Conservation (phyloP, 225 moss, liverwort and hornwort species). For the Physcomitrium patens region DNA sequence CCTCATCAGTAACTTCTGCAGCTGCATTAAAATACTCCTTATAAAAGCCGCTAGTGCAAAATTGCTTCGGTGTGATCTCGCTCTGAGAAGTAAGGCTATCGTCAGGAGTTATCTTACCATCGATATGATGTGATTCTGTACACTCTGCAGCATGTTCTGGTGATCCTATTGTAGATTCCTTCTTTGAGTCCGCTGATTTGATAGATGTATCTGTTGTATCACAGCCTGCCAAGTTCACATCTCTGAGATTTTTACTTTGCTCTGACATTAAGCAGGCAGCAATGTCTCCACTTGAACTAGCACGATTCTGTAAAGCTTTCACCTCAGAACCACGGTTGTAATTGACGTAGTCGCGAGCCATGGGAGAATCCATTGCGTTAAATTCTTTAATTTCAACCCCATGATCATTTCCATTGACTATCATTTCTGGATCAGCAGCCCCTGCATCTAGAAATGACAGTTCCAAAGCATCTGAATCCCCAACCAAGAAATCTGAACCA, state of each 20-base stretch:
- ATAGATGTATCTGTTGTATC: not conserved
- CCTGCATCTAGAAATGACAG: conserved; percentile 36
- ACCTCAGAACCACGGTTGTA: conserved; percentile 45
- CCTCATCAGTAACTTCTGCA: too few species aligned
- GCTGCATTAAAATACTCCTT: too few species aligned
- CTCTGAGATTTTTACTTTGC: not conserved
- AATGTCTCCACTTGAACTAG: conserved; percentile 6
- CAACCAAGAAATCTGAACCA: conserved; percentile 49
- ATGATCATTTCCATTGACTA: conserved; percentile 23
- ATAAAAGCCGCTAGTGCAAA: not conserved
- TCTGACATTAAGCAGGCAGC: conserved; percentile 5
- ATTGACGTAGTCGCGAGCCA: conserved; percentile 53
- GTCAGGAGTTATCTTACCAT: conserved; percentile 1
- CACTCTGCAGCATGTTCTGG: conserved; percentile 1
- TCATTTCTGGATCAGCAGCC: conserved; percentile 41
- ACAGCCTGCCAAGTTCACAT: conserved; percentile 4
- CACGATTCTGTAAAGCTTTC: not conserved
- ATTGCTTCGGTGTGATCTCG: not conserved
- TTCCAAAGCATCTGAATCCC: conserved; percentile 45
- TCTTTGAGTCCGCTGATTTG: not conserved
- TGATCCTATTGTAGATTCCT: not conserved
- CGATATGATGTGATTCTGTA: not conserved
- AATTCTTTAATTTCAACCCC: not conserved
- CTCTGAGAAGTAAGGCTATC: not conserved
- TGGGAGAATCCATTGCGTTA: conserved; percentile 43